phyloP scores from a whole-genome alignment of 495 filamentous ascomycete species.

The Glonium stellatum region DNA sequence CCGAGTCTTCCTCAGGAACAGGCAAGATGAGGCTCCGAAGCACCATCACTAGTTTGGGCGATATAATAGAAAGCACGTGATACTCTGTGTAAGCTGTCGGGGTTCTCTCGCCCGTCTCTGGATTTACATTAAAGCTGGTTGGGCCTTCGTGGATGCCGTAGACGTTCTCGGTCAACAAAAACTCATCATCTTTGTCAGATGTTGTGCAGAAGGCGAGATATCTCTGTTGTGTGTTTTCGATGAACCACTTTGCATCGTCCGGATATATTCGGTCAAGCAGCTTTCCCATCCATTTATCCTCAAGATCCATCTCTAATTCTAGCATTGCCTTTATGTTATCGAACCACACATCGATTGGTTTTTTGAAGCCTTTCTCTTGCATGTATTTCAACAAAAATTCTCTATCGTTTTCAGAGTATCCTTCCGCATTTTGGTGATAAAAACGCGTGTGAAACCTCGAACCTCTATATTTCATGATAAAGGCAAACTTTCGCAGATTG shows the following conservation, averaged over 20 bases:
- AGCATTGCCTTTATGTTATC: slow-evolving; percentile 38
- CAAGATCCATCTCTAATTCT: slow-evolving; percentile 41
- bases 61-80: slow-evolving; percentile 45
- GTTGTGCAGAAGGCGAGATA: slow-evolving; percentile 47
- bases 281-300: slow-evolving; percentile 33
- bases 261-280: slow-evolving; percentile 37
- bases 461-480: slow-evolving; percentile 42
- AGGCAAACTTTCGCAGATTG: too few relatives aligned
- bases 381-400: slow-evolving; percentile 41
- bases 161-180: slow-evolving; percentile 44
- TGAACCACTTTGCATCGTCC: slow-evolving; percentile 42
- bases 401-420: slow-evolving; percentile 40
- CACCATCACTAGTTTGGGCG: slow-evolving; percentile 46
- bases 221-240: slow-evolving; percentile 32
- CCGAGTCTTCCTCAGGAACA: slow-evolving; percentile 14
- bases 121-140: slow-evolving; percentile 14
- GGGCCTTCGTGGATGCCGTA: slow-evolving; percentile 47
- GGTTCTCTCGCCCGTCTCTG: slow-evolving; percentile 9
- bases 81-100: slow-evolving; percentile 31
- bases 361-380: slow-evolving; percentile 38
- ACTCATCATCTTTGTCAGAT: slow-evolving; percentile 37
- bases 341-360: slow-evolving; percentile 46
- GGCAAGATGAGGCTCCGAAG: slow-evolving; percentile 35
- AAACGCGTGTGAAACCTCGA: slow-evolving; percentile 34
- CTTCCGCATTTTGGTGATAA: slow-evolving; percentile 32